These are phyloP conservation scores for Phytophthora macrochlamydospora DNA, from an alignment of 352 stramenopile species.

Conservation along the genomic window DNA sequence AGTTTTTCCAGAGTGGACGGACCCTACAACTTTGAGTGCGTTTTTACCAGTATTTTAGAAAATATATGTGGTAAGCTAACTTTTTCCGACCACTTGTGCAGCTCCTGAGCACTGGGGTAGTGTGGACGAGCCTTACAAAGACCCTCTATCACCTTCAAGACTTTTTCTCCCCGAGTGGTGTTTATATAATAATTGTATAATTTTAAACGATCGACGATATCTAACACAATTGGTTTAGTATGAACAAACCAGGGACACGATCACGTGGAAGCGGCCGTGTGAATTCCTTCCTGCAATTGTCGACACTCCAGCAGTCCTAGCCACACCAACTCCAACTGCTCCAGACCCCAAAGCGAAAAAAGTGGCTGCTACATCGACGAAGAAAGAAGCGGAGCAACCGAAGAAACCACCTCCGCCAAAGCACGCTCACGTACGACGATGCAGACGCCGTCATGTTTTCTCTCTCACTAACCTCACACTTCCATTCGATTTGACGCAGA, in stretches of 20 bases:
- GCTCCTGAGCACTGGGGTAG: conserved; percentile 59
- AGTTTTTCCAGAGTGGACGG: conserved; percentile 72
- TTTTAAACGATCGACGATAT: background rate
- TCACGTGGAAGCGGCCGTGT: conserved; percentile 69
- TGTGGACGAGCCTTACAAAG: conserved; percentile 50
- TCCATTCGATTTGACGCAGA: conserved; percentile 12
- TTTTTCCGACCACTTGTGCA: background rate
- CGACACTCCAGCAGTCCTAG: conserved; percentile 23
- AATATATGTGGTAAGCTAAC: background rate
- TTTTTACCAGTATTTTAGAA: background rate
- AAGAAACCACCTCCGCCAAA: conserved; percentile 52
- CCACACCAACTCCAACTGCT: conserved; percentile 17
- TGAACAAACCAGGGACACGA: background rate
- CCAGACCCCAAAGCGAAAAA: conserved; percentile 47
- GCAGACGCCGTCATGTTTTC: background rate
- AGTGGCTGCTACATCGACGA: conserved; percentile 3
- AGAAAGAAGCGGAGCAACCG: conserved; percentile 40
- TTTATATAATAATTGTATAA: background rate
- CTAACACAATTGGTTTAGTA: background rate
- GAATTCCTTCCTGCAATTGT: conserved; percentile 63
- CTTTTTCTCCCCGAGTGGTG: conserved; percentile 37
- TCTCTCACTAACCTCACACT: background rate
- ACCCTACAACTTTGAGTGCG: conserved; percentile 29
- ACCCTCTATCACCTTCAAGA: conserved; percentile 31
- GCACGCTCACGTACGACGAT: conserved; percentile 47